These are phyloP conservation scores for Mycena indigotica DNA, from an alignment of 768 basidiomycete species.

Conservation along the genomic window DNA sequence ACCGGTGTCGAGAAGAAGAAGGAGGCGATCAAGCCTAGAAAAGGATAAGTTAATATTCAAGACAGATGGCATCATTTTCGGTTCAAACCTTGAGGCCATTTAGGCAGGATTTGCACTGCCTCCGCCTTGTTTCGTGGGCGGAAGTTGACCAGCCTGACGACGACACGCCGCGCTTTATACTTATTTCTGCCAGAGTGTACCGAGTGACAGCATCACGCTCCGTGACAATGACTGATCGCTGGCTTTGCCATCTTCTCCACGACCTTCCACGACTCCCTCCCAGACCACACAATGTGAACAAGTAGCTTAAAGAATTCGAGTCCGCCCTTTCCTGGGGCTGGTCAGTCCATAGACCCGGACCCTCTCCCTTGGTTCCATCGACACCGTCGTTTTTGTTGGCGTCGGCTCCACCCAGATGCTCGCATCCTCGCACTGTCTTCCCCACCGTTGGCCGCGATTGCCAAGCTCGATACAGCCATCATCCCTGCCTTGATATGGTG, in stretches of 20 bases:
- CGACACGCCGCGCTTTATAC: too few species aligned
- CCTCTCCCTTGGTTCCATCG: conserved; percentile 51
- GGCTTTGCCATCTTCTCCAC: neutral
- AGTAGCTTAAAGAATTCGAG: neutral
- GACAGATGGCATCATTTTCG: too few species aligned
- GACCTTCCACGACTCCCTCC: too few species aligned
- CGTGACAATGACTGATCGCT: neutral
- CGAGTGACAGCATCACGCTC: too few species aligned
- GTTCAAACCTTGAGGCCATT: too few species aligned
- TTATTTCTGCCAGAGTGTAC: too few species aligned
- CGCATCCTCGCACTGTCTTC: conserved; percentile 55
- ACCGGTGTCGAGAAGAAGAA: conserved; percentile 92
- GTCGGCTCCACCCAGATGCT: conserved; percentile 76
- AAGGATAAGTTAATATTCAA: too few species aligned
- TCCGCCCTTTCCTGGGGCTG: neutral
- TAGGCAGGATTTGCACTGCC: too few species aligned
- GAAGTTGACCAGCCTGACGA: too few species aligned
- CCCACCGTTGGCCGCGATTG: conserved; percentile 48
- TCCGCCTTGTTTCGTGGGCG: too few species aligned
- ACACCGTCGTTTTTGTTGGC: conserved; percentile 51
- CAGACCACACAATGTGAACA: neutral
- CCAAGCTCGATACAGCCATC: conserved; percentile 74
- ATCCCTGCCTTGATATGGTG: conserved; percentile 68
- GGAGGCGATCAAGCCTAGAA: conserved; percentile 90
- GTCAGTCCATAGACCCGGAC: conserved; percentile 32